phyloP scores from a whole-genome alignment of 2,329 filamentous ascomycete species.

The Penicillium digitatum region DNA sequence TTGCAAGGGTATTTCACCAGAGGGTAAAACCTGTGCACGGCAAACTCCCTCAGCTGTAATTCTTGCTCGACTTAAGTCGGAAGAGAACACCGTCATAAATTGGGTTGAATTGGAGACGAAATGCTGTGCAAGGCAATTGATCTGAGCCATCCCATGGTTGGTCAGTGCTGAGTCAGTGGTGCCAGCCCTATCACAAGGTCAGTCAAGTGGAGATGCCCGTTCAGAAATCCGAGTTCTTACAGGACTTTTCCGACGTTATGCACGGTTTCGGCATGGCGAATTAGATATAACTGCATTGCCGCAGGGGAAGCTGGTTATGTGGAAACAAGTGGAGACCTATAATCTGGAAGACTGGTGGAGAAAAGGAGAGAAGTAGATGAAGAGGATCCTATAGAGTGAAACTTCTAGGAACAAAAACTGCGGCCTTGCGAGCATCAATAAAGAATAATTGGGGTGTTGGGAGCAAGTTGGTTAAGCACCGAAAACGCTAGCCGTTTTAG shows the following conservation, averaged over 20 bases:
- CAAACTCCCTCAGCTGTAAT: constrained; percentile 42
- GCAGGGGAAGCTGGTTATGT: background rate
- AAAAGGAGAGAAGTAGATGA: background rate
- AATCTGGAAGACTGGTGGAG: background rate
- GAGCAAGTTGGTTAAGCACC: background rate
- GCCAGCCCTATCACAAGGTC: constrained; percentile 58
- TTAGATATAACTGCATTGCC: constrained; percentile 64
- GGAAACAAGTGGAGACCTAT: too few species aligned
- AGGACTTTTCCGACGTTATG: constrained; percentile 79
- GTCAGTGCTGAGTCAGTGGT: constrained; percentile 76
- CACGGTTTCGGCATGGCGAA: constrained; percentile 85
- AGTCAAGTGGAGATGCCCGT: background rate
- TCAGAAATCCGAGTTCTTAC: constrained; percentile 45
- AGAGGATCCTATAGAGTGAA: background rate
- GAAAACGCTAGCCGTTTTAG: background rate
- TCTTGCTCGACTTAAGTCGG: constrained; percentile 69
- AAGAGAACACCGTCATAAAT: constrained; percentile 71
- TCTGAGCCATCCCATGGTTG: constrained; percentile 75
- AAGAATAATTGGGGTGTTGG: background rate
- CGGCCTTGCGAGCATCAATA: background rate
- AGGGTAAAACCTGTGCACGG: constrained; percentile 8
- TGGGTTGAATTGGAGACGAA: constrained; percentile 62
- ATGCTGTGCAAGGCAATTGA: constrained; percentile 64
- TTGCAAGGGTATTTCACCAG: background rate
- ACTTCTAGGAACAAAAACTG: background rate